A percentile compares a stretch with the other conserved stretches of the same genome.
phyloP scores from a whole-genome alignment of 148 eudicot genomes.

The Rhododendron vialii region DNA sequence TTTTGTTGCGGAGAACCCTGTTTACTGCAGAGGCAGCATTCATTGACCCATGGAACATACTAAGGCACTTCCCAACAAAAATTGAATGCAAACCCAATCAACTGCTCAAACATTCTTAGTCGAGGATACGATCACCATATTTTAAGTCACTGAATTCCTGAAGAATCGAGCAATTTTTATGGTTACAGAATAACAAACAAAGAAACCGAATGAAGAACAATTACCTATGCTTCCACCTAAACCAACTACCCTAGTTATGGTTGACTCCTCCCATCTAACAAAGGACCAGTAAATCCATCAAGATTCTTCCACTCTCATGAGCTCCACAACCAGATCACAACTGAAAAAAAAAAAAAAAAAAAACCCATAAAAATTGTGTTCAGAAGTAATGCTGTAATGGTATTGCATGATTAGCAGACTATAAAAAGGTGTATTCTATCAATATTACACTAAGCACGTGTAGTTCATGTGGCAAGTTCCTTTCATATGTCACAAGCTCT shows the following conservation, averaged over 20 bases:
- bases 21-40: slow-evolving; percentile 10
- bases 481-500: background rate
- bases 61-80: background rate
- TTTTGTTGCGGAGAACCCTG: slow-evolving; percentile 3
- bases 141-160: background rate
- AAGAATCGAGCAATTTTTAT: background rate
- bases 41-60: slow-evolving; percentile 15
- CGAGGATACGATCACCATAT: background rate
- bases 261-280: background rate
- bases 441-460: background rate
- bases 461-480: background rate
- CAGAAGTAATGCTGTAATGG: background rate
- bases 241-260: background rate
- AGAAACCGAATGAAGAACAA: background rate
- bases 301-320: background rate
- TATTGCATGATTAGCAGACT: background rate
- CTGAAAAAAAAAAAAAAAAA: background rate
- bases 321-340: background rate
- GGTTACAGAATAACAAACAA: background rate
- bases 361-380: too few species aligned
- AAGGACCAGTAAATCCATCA: background rate
- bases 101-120: background rate
- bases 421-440: background rate
- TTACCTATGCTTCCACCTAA: background rate
- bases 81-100: background rate